Evolutionary conservation across 495 filamentous ascomycete genomes (phyloP), one percentile per base, ranked within the genome.

Genomic region (Neurospora sp.): DNA sequence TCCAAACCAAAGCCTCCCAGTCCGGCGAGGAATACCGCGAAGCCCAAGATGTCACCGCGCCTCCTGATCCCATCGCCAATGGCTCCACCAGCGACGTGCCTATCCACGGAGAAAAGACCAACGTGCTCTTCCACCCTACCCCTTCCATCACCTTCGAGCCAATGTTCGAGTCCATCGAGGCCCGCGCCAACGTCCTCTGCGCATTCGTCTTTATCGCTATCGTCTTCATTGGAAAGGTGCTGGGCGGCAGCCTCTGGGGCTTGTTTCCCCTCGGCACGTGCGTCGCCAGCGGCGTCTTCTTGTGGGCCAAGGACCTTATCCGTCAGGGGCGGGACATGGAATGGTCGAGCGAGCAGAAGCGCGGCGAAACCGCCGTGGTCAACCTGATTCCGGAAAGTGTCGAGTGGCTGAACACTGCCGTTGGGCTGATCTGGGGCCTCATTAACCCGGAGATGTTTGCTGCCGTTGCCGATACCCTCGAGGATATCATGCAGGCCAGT

Each of bases 401-500:
- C 4, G 84, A 86, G 82, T 98, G 95, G 95, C 89, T 98, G 88
- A 98, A 98, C 78, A 93, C 89, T 0, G 87, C 96, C 44, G 78
- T 98, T 16, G 87, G 87, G 0, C 86, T 97, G 68, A 83, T 94
- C 14, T 98, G 95, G 94, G 92, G 93, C 3, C 82, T 97, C 2
- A 88, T 97, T 71, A 94, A 98, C 75, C 95, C 95, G 0, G 95
- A 97, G 2, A 97, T 98, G 94, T 92, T 98, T 76, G 84, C 86
- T 9, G 87, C 88, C 1, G 83, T 87, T 31, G 85, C 85, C 3
- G 85, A 86, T 20, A 86, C 83, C 6, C 77, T 86, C 14, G 84
- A 86, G 81, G 95, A 98, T 78, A 92, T 98, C 69, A 98, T 98
- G 95, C 93, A 97, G 83, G 95, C 94, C 31, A 96, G 93, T 9